phyloP scores from a whole-genome alignment of 2,329 filamentous ascomycete genomes.

The Arthroderma sp. region DNA sequence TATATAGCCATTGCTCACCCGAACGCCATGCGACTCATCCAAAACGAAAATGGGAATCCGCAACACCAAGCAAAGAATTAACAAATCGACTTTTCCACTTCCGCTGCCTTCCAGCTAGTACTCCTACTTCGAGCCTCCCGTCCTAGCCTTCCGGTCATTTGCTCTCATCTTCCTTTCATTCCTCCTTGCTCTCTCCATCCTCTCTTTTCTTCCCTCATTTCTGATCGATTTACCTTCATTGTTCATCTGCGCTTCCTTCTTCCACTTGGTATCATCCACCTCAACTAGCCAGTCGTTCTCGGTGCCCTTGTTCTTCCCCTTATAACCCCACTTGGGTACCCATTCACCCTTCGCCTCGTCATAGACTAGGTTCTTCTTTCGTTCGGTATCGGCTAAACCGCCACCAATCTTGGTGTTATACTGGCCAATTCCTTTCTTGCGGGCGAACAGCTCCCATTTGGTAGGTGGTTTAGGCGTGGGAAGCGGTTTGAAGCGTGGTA shows the following conservation, averaged over 20 bases:
- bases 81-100: neutral
- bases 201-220: constrained; percentile 57
- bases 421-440: constrained; percentile 85
- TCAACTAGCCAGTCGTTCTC: constrained; percentile 85
- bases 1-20: neutral
- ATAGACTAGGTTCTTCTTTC: constrained; percentile 59
- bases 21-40: neutral
- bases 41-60: neutral
- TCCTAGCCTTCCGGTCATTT: constrained; percentile 43
- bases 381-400: constrained; percentile 52
- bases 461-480: constrained; percentile 71
- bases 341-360: constrained; percentile 78
- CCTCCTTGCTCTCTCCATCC: constrained; percentile 50
- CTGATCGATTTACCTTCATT: constrained; percentile 50
- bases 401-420: constrained; percentile 52
- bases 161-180: constrained; percentile 57
- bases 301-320: constrained; percentile 73
- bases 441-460: constrained; percentile 92
- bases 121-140: neutral
- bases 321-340: constrained; percentile 91
- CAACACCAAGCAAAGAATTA: neutral
- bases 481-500: constrained; percentile 87
- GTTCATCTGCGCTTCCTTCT: constrained; percentile 48
- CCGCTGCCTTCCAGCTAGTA: neutral
- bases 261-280: constrained; percentile 66